Evolutionary conservation across 257 asterid genomes (phyloP), one percentile per base, ranked within the genome.

Genomic region (Hygrophila difformis): DNA sequence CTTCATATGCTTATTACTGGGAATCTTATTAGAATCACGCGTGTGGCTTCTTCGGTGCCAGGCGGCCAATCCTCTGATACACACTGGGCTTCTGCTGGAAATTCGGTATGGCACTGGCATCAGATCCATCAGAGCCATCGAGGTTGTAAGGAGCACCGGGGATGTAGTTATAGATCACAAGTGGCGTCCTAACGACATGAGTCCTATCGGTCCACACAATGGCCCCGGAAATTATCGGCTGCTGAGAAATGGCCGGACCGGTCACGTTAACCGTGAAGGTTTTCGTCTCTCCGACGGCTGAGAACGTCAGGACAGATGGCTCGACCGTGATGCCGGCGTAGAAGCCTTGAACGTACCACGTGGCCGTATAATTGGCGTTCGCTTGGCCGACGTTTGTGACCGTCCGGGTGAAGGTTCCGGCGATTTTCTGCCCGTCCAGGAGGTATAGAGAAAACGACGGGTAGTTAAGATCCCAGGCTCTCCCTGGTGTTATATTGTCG

Each of bases 391-490:
- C 73, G 41, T 73, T 68, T 4, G 73, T 73, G 31, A 68, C 76
- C 23, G 46, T 58, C 21, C 80, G 49, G 17, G 73, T 54, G 70
- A 68, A 73, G 18, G 47, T 53, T 39, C 45, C 80, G 0, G 20
- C 4, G 24, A 73, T 64, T 3, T 5, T 39, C 18, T 68, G 57
- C 0, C 75, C 75, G 1, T 73, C 80, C 29, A 47, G 61, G 16
- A 68, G 63, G 6, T 73, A 73, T 2, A 73, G 70, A 8, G 80
- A 73, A 64, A 64, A 68, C 1, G 80, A 73, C 0, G 79, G 80
- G 57, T 73, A 73, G 65, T 73, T 73, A 21, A 73, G 72, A 45
- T 68, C 76, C 70, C 73, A 73, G 6, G 70, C 68, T 55, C 76
- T 48, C 31, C 80, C 80, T 1, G 65, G 76, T n/a, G 36, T 2